Evolutionary conservation across 2,329 filamentous ascomycete genomes (phyloP).

Genomic region (Periconia sp.): DNA sequence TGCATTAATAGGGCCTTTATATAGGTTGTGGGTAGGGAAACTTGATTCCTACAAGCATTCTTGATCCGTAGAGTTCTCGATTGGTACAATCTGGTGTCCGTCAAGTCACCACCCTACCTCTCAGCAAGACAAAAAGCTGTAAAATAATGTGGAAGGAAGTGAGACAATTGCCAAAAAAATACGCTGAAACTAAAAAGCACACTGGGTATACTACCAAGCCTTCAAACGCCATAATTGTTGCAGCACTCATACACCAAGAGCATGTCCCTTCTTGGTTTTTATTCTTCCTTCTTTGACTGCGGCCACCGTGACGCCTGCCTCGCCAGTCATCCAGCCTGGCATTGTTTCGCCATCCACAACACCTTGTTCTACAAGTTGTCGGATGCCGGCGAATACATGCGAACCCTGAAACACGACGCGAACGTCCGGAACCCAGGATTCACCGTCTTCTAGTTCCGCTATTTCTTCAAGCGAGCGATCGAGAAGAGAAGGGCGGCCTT

Average conservation of each 20-base stretch:
- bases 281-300: conserved; percentile 69
- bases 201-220: conserved; percentile 2
- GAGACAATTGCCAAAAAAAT: background rate
- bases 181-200: background rate
- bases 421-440: conserved; percentile 60
- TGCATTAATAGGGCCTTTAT: no score
- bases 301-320: conserved; percentile 76
- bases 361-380: conserved; percentile 75
- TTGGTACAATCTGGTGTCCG: no score
- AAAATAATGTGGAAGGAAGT: background rate
- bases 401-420: conserved; percentile 71
- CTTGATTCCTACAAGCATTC: background rate
- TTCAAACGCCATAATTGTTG: conserved; percentile 3
- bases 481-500: conserved; percentile 35
- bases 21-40: background rate
- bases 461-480: conserved; percentile 35
- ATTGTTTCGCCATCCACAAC: conserved; percentile 75
- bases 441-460: conserved; percentile 25
- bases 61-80: background rate
- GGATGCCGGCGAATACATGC: conserved; percentile 79
- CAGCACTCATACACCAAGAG: conserved; percentile 22
- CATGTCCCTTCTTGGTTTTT: conserved; percentile 26
- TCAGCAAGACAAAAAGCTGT: no score
- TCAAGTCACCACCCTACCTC: no score
- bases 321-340: conserved; percentile 90